Percentiles rank a stretch among this genome's conserved stretches.
Conservation (phyloP, 2,329 filamentous ascomycete genomes). For the Sordariomycetes sp. region DNA sequence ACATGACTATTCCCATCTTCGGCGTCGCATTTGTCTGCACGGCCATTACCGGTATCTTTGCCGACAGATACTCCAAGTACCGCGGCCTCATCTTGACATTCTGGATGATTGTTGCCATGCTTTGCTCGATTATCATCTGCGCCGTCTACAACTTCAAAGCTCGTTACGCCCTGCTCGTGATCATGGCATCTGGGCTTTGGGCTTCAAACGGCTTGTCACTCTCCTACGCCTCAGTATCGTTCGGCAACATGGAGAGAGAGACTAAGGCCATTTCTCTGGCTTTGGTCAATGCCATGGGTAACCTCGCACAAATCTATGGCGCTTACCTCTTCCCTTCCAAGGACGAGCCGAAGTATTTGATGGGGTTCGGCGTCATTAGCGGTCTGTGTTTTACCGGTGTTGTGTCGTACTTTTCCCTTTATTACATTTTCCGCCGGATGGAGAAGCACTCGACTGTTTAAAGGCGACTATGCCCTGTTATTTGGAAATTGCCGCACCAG, state of each 20-base stretch:
- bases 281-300: constrained; percentile 45
- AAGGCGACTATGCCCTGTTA: too few species aligned
- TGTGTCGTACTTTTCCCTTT: constrained; percentile 6
- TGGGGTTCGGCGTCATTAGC: constrained; percentile 26
- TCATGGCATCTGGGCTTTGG: constrained; percentile 48
- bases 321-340: constrained; percentile 39
- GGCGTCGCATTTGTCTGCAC: constrained; percentile 41
- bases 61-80: constrained; percentile 31
- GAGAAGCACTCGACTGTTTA: too few species aligned
- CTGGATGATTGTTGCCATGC: constrained; percentile 33
- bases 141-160: constrained; percentile 42
- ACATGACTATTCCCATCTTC: constrained; percentile 36
- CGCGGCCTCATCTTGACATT: constrained; percentile 36
- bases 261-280: constrained; percentile 37
- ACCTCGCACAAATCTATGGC: constrained; percentile 46
- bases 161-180: constrained; percentile 40
- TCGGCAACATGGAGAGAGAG: constrained; percentile 38
- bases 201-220: constrained; percentile 41
- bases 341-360: constrained; percentile 38
- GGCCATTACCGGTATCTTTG: constrained; percentile 34
- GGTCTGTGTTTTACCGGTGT: constrained; percentile 13
- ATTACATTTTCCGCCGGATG: constrained; percentile 2
- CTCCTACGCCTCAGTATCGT: constrained; percentile 41
- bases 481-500: too few species aligned
- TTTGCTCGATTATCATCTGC: constrained; percentile 29